Percentiles rank a stretch among this genome's conserved stretches.
These are phyloP conservation scores for Silene noctiflora DNA, from an alignment of 179 eudicot genomes.

Conservation along the genomic window DNA sequence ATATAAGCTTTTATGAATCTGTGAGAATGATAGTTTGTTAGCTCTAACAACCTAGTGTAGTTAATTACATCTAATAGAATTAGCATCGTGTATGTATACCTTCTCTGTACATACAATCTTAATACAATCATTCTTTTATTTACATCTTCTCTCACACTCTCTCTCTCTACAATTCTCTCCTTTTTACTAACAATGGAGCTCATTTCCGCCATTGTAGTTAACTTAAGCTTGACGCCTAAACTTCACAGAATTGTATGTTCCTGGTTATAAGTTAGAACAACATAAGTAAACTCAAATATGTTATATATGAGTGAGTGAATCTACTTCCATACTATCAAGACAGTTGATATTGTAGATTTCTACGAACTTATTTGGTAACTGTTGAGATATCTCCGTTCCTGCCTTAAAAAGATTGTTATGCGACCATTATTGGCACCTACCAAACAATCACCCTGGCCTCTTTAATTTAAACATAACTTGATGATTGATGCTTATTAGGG, in stretches of 20 bases:
- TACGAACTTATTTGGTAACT: not conserved
- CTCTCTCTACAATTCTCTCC: too few species aligned
- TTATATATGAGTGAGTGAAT: not conserved
- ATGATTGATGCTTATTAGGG: slow-evolving; percentile 16
- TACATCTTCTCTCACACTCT: too few species aligned
- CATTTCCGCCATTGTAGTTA: too few species aligned
- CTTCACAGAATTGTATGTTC: not conserved
- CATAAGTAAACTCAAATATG: not conserved
- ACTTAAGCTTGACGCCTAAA: too few species aligned
- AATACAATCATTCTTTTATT: too few species aligned
- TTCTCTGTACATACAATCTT: too few species aligned
- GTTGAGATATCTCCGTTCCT: not conserved
- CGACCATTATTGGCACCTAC: not conserved
- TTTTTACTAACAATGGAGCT: too few species aligned
- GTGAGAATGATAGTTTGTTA: too few species aligned
- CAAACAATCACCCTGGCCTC: not conserved
- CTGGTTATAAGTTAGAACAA: not conserved
- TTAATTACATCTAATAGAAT: too few species aligned
- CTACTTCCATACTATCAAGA: not conserved
- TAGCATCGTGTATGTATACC: too few species aligned
- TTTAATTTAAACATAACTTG: not conserved
- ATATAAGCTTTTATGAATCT: not conserved
- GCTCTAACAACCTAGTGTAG: too few species aligned
- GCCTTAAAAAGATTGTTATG: not conserved
- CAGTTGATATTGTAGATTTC: not conserved